phyloP scores from a whole-genome alignment of 306 rosid genomes.

The Cyclanthera cordifolia region DNA sequence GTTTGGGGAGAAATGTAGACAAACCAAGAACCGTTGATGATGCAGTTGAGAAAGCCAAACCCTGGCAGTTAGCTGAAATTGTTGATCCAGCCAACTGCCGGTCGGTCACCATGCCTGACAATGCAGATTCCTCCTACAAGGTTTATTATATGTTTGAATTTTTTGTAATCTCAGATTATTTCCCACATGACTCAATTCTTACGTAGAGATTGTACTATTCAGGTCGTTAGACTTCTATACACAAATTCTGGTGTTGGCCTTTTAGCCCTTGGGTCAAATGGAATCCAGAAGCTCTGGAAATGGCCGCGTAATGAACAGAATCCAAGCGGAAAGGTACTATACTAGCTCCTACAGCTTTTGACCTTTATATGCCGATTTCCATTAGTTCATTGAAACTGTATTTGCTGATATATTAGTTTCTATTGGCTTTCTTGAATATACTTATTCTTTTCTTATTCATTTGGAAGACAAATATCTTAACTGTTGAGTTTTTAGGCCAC shows the following conservation, averaged over 20 bases:
- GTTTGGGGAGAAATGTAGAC: constrained; percentile 38
- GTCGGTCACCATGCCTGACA: constrained; percentile 66
- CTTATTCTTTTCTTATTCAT: neutral
- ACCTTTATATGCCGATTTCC: constrained; percentile 8
- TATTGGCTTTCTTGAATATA: constrained; percentile 8
- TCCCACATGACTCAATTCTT: neutral
- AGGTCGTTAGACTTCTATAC: constrained; percentile 75
- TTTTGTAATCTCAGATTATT: neutral
- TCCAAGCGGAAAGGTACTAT: constrained; percentile 63
- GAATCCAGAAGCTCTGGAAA: constrained; percentile 80
- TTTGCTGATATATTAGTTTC: neutral
- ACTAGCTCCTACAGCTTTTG: neutral
- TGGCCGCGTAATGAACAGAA: constrained; percentile 68
- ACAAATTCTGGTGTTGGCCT: constrained; percentile 66
- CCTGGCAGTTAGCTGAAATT: constrained; percentile 80
- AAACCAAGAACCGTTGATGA: constrained; percentile 54
- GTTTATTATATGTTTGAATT: constrained; percentile 23
- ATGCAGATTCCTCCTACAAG: constrained; percentile 60
- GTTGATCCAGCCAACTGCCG: constrained; percentile 61
- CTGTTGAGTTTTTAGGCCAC: constrained; percentile 50
- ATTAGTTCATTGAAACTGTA: neutral
- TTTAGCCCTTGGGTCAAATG: constrained; percentile 84
- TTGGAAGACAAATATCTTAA: constrained; percentile 28
- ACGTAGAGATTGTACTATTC: neutral
- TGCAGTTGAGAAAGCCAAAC: constrained; percentile 42